Evolutionary conservation across 1,139 yeast species (phyloP), one percentile per base, ranked within the genome.

Genomic region (Zygosaccharomyces pseudobailii): DNA sequence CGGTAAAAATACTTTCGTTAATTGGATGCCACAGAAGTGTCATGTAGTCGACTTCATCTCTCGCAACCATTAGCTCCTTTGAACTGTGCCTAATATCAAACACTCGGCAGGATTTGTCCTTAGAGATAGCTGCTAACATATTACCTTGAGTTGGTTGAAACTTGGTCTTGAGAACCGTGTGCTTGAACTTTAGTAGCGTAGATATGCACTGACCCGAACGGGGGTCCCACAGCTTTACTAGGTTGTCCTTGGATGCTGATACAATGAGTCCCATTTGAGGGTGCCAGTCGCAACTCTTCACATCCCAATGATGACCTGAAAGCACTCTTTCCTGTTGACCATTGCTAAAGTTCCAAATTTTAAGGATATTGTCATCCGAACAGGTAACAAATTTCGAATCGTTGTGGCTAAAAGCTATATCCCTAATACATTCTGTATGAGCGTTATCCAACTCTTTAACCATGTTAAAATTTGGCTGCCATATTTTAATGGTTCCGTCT

Each of bases 261-360:
- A 86, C 94, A 47, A 87, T 77, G 34, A 94, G 74, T 0, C 97
- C 97, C 65, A 88, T 70, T 17, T 78, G 74, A 6, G 95, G 87
- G 67, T 92, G 99, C 99, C 99, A 92, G 66, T 92, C 97, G 45
- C 95, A 89, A 50, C 92, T 81, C 65, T 92, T 92, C 28, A 92
- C 97, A 68, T 92, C 99, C 99, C 99, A 92, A 63, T 94, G 96
- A 68, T 92, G 99, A 1, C 97, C 98, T 24, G 82, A 77, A 43
- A 92, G 73, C 1, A 80, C 75, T 40, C 88, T 69, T 63, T 92
- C 99, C 59, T 88, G 95, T 49, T 79, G 73, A 41, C 95, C 96
- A 55, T 86, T 87, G 63, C 87, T 85, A 67, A 92, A 92, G 66
- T 90, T 88, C 97, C 97, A 92, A 39, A 92, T 82, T 63, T 92